Base-by-base conservation (phyloP, 2,329 filamentous ascomycete species). In the Catunica adiposa region DNA sequence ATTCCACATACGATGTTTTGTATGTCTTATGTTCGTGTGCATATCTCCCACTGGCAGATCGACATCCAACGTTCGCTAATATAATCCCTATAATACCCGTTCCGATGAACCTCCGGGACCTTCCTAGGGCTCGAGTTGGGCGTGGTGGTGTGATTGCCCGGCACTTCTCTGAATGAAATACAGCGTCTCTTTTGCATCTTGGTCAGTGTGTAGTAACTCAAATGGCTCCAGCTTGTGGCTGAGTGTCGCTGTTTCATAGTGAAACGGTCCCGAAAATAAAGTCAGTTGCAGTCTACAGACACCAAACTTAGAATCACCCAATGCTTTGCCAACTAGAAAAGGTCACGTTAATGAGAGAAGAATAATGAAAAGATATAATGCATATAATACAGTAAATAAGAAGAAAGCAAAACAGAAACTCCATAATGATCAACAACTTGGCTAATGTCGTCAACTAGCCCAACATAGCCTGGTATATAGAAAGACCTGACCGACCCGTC, bases 391-490 rank as follows among this genome's bases (percentile, higher is more conserved):
- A 48, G 23, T 25, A 48, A 23, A 48, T 25, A 48, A 25, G 26
- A 25, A 25, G 22, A 26, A 22, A n/a, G 8, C 7, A 11, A 14
- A 48, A 25, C 44, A 48, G 9, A 8, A 9, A 11, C n/a, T n/a
- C n/a, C n/a, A n/a, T 23, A 25, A 48, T 48, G 23, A 48, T 23
- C 3, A 48, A 25, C 20, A 48, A 48, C 9, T 48, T 48, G 22
- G 44, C 23, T 20, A 20, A 48, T 48, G n/a, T 25, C 11, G 3
- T 11, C 22, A 48, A 8, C 11, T 20, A n/a, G n/a, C 44, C 11
- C 44, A 20, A 25, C 44, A 26, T 48, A 48, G 15, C 22, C 44
- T 48, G 44, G 44, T 48, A 48, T 48, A 48, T 48, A 48, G 22
- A 23, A 48, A 8, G 2, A 25, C 42, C 42, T 20, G 15, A 46